phyloP scores from a whole-genome alignment of 371 early-diverging fungal species.

The Mortierella sp. region DNA sequence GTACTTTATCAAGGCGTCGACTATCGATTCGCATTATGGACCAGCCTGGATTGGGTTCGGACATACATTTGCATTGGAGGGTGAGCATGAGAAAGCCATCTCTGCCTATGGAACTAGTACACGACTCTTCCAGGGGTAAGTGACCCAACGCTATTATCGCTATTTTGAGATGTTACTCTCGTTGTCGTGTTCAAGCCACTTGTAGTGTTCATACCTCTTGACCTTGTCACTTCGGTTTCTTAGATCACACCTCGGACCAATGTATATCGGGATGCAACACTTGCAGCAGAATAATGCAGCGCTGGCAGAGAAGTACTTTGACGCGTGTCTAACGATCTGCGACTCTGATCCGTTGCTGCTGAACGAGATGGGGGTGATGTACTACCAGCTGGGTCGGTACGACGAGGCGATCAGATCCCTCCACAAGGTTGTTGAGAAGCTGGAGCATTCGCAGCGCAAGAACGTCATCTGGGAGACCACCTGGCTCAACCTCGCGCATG shows the following conservation, averaged over 20 bases:
- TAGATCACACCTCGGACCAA: conserved; percentile 76
- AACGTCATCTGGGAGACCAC: conserved; percentile 69
- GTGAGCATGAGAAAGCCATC: conserved; percentile 85
- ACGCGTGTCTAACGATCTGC: conserved; percentile 64
- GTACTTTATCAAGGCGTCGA: conserved; percentile 74
- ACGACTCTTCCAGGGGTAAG: conserved; percentile 76
- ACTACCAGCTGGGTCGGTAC: conserved; percentile 69
- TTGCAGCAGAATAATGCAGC: conserved; percentile 66
- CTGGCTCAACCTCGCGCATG: conserved; percentile 80
- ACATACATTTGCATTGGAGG: conserved; percentile 82
- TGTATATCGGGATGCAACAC: conserved; percentile 86
- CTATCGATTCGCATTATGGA: conserved; percentile 72
- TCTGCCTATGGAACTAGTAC: conserved; percentile 76
- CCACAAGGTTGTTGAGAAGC: conserved; percentile 64
- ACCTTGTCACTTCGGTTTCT: not conserved
- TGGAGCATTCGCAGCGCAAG: conserved; percentile 60
- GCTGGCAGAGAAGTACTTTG: conserved; percentile 72
- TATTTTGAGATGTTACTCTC: not conserved
- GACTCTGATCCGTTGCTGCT: conserved; percentile 72
- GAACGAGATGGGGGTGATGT: conserved; percentile 78
- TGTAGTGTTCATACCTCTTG: not conserved
- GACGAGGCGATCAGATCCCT: conserved; percentile 65
- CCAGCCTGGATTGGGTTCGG: conserved; percentile 86
- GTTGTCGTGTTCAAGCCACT: no score
- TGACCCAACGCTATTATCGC: not conserved